Evolutionary conservation across 306 rosid genomes (phyloP), one percentile per base, ranked within the genome.

Genomic region (Senna siamea): DNA sequence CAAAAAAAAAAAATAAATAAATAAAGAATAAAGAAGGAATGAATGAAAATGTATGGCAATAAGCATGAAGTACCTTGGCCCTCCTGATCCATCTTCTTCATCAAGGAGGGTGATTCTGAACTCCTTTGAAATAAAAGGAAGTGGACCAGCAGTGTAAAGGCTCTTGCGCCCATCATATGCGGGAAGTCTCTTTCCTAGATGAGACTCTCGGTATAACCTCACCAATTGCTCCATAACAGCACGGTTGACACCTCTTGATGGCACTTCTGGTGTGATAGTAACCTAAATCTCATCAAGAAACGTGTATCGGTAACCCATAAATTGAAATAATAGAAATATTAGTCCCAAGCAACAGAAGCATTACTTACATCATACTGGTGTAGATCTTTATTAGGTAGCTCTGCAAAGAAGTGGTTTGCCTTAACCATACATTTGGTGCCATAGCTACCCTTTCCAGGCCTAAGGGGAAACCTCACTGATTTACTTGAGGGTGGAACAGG

Each of bases 361-460:
- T 28, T 63, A 72, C 98, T 78, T 86, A 95, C 99, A 78, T 95
- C 99, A 78, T 95, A 95, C 69, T 95, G 99, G 76, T 92, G 98
- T 48, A 95, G 81, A 82, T 95, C 99, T 67, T 92, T 92, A 9
- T 90, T 88, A 0, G 99, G 98, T 6, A 95, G 60, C 67, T 95
- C 99, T 0, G 91, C 98, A 82, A 88, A 87, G 88, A 95, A 95
- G 74, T 95, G 98, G 43, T 95, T 95, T 0, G 98, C 99, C 80
- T 90, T 95, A 0, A 95, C 99, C 0, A 89, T 18, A 54, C 97
- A 92, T 37, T 19, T 83, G 19, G 8, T 78, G 61, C 99, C 99
- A 32, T 1, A 15, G 76, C 75, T 86, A 47, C 99, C 99, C 85
- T 83, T 95, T 14, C 98, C 99, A 4, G 99, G 99, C 13, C 99